Conservation (phyloP, 768 basidiomycete genomes). For the Gymnopilus junonius region DNA sequence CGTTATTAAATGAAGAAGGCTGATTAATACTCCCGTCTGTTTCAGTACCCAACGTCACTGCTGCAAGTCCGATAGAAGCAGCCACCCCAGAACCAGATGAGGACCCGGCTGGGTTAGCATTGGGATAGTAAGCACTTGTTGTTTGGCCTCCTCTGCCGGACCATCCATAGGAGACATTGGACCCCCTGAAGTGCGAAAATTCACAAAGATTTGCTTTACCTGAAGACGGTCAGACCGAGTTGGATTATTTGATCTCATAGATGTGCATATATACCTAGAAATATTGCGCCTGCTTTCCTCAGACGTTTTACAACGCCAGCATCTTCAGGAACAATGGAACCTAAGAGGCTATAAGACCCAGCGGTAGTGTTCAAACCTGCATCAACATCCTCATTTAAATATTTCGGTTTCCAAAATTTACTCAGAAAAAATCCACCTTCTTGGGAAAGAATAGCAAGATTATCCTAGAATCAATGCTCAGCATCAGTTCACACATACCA, state of each 20-base stretch:
- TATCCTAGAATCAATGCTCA: constrained; percentile 39
- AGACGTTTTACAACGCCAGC: constrained; percentile 48
- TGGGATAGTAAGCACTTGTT: constrained; percentile 52
- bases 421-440: constrained; percentile 35
- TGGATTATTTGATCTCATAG: neutral
- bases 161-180: constrained; percentile 49
- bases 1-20: constrained; percentile 55
- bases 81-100: constrained; percentile 63
- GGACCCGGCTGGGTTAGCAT: constrained; percentile 58
- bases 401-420: neutral
- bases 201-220: constrained; percentile 63
- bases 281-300: constrained; percentile 45
- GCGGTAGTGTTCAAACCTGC: constrained; percentile 51
- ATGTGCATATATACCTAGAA: constrained; percentile 38
- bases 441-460: constrained; percentile 46
- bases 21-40: constrained; percentile 60
- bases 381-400: neutral
- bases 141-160: constrained; percentile 58
- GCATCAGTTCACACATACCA: neutral
- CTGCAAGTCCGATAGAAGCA: constrained; percentile 51
- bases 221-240: constrained; percentile 6
- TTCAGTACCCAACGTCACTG: constrained; percentile 52
- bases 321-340: constrained; percentile 48
- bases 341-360: constrained; percentile 44
- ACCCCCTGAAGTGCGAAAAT: constrained; percentile 53